Percentiles rank a stretch among this genome's conserved stretches.
Evolutionary conservation across 306 rosid species (phyloP).

Genomic region (Rosa multiflora): DNA sequence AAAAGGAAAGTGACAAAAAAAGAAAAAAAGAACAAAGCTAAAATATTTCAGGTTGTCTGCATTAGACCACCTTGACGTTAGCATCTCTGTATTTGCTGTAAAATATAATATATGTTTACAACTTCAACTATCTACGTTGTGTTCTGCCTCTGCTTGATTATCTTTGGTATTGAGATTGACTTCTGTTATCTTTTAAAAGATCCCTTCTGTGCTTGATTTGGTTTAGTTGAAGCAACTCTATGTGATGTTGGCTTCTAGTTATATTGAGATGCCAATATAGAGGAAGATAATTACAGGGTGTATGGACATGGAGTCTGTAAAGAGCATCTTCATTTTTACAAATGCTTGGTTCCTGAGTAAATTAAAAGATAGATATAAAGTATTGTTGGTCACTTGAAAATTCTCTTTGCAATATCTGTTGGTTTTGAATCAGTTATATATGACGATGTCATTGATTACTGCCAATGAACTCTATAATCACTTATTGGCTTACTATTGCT

Average conservation of each 20-base stretch:
- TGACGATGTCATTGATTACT: not conserved
- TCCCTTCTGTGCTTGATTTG: not conserved
- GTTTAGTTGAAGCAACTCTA: constrained; percentile 2
- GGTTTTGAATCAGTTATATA: not conserved
- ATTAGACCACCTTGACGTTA: constrained; percentile 49
- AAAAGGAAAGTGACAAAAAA: constrained; percentile 24
- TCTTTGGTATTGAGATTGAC: not conserved
- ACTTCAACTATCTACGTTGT: constrained; percentile 23
- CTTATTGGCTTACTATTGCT: not conserved
- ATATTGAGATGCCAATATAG: not conserved
- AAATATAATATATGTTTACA: constrained; percentile 23
- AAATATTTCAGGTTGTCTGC: constrained; percentile 45
- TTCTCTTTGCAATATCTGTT: not conserved
- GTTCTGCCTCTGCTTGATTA: not conserved
- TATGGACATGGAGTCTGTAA: not conserved
- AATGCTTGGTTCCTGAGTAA: not conserved
- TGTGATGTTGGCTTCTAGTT: not conserved
- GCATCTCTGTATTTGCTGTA: constrained; percentile 43
- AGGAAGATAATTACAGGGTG: not conserved
- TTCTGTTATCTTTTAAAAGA: not conserved
- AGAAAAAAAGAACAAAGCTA: not conserved
- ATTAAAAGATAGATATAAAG: not conserved
- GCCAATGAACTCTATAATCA: not conserved
- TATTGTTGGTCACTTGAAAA: not conserved
- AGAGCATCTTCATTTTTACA: not conserved